These are phyloP conservation scores for Citeromyces nyonsensis DNA, from an alignment of 805 yeast species.

Conservation along the genomic window DNA sequence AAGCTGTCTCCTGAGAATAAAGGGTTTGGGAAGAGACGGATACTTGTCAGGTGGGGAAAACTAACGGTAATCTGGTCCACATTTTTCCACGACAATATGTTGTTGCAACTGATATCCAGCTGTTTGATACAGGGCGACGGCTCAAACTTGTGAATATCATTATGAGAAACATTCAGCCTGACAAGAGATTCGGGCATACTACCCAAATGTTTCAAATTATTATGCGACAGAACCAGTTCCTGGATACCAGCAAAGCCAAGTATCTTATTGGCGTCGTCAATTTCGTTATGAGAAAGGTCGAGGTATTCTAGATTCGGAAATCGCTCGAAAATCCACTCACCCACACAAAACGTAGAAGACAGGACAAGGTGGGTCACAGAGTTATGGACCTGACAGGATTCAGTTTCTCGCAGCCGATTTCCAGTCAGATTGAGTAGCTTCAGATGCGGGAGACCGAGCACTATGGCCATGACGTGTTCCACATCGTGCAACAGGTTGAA, in stretches of 20 bases:
- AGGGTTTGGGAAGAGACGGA: constrained; percentile 41
- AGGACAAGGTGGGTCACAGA: neutral
- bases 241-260: neutral
- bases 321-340: no score
- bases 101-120: constrained; percentile 39
- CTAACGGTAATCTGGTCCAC: constrained; percentile 23
- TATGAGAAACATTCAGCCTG: no score
- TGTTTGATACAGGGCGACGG: constrained; percentile 5
- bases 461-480: constrained; percentile 19
- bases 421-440: constrained; percentile 35
- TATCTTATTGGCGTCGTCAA: no score
- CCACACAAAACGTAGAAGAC: no score
- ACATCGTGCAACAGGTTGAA: constrained; percentile 36
- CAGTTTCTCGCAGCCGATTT: constrained; percentile 18
- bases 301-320: constrained; percentile 8
- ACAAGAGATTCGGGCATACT: no score
- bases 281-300: constrained; percentile 13
- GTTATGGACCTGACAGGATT: no score
- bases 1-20: constrained; percentile 18
- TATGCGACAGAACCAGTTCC: constrained; percentile 8
- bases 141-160: no score
- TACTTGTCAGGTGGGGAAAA: constrained; percentile 25
- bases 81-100: constrained; percentile 26
- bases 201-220: constrained; percentile 4
- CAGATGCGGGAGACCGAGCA: constrained; percentile 20